Evolutionary conservation across 352 stramenopile species (phyloP).

Genomic region (Elongisporangium senticosum): DNA sequence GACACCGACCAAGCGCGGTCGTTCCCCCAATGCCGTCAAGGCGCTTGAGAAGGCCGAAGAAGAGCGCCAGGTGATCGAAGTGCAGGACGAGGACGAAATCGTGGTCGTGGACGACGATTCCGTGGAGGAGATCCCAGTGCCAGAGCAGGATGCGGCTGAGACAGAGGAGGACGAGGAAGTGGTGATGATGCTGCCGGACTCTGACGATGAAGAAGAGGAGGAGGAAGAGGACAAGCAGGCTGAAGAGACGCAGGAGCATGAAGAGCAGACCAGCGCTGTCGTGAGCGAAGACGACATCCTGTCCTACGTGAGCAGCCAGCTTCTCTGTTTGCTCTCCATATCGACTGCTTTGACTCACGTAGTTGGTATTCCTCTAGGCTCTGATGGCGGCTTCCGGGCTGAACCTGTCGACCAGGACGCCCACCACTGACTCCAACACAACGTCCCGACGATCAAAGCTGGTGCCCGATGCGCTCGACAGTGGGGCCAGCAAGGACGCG

Average conservation of each 20-base stretch:
- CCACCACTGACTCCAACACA: constrained; percentile 1
- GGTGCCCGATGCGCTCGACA: constrained; percentile 61
- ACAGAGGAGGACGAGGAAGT: constrained; percentile 15
- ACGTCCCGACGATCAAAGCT: constrained; percentile 12
- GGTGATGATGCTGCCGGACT: constrained; percentile 42
- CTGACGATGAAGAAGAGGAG: constrained; percentile 28
- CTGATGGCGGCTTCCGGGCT: constrained; percentile 41
- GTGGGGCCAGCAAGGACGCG: constrained; percentile 28
- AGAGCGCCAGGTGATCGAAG: constrained; percentile 3
- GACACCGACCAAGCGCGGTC: background rate
- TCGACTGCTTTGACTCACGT: constrained; percentile 1
- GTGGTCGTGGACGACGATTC: constrained; percentile 8
- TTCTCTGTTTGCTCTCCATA: background rate
- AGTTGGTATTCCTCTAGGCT: constrained; percentile 15
- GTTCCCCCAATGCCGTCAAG: background rate
- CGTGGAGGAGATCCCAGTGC: constrained; percentile 4
- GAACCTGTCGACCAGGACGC: constrained; percentile 22
- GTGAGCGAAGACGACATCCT: constrained; percentile 33
- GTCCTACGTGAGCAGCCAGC: constrained; percentile 33
- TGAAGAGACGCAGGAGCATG: constrained; percentile 17
- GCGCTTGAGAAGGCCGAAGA: constrained; percentile 7
- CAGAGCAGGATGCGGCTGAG: background rate
- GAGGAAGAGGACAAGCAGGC: constrained; percentile 14
- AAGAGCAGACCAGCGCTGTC: constrained; percentile 8
- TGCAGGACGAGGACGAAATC: constrained; percentile 6